These are phyloP conservation scores for Xylariaceae sp. DNA, from an alignment of 2,329 filamentous ascomycete species.

Conservation along the genomic window DNA sequence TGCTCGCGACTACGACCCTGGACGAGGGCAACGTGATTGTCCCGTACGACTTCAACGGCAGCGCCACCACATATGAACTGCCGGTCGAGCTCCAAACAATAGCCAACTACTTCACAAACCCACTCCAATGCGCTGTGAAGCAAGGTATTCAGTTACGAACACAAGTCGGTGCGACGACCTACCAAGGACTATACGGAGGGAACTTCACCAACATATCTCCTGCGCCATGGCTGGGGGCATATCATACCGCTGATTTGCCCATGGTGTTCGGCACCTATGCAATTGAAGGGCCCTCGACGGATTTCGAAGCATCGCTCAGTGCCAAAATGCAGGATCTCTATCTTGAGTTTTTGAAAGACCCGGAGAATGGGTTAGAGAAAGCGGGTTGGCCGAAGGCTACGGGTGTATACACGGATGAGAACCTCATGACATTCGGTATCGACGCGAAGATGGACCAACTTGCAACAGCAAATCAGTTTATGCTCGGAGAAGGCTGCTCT, in stretches of 20 bases:
- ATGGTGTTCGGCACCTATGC: conserved; percentile 8
- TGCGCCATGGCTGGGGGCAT: conserved; percentile 8
- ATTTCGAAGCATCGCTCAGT: conserved; percentile 3
- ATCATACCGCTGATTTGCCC: conserved; percentile 4
- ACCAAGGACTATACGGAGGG: conserved; percentile 4
- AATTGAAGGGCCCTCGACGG: not conserved
- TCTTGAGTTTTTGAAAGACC: conserved; percentile 8
- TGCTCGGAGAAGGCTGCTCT: not conserved
- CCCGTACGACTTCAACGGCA: conserved; percentile 6
- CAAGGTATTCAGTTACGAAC: not conserved
- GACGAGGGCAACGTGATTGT: conserved; percentile 5
- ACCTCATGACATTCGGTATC: not conserved
- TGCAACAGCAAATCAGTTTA: not conserved
- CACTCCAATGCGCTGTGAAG: conserved; percentile 4
- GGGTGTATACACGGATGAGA: not conserved
- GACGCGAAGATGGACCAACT: not conserved
- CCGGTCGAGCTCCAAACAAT: not conserved
- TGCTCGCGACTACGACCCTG: conserved; percentile 1
- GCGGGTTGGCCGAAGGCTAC: conserved; percentile 4
- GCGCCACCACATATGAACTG: conserved; percentile 4
- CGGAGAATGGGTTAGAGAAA: conserved; percentile 1
- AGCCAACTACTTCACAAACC: not conserved
- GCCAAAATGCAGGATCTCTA: conserved; percentile 6
- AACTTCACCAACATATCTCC: conserved; percentile 9
- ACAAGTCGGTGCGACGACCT: conserved; percentile 1